Percentiles rank a stretch among this genome's conserved stretches.
Evolutionary conservation across 2,329 filamentous ascomycete species (phyloP).

Genomic region (Aspergillus pseudoviridinutans): DNA sequence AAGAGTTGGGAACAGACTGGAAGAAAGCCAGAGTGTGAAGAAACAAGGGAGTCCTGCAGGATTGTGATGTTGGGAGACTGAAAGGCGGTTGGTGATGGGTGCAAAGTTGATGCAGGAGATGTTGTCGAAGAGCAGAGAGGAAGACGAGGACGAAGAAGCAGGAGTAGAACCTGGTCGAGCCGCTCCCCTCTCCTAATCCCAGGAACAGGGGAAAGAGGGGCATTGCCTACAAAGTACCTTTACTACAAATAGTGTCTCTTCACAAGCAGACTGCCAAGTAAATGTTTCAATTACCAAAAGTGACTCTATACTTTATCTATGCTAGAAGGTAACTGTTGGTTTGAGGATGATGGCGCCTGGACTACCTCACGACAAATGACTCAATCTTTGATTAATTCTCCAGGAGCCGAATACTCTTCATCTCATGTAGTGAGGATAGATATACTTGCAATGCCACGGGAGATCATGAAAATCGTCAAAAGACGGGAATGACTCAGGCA

Average conservation of each 20-base stretch:
- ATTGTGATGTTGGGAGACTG: not conserved
- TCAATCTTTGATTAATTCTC: not conserved
- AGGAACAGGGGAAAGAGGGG: not conserved
- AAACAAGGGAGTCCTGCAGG: not conserved
- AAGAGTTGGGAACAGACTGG: slow-evolving; percentile 2
- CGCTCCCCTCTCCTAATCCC: not conserved
- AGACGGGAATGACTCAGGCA: not conserved
- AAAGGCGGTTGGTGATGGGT: not conserved
- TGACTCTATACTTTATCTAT: not conserved
- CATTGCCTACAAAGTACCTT: not conserved
- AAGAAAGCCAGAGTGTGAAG: slow-evolving; percentile 2
- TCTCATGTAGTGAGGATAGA: not conserved
- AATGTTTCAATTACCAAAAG: too few species aligned
- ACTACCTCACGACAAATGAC: too few species aligned
- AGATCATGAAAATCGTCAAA: not conserved
- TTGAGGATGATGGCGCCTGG: too few species aligned
- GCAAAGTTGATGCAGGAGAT: not conserved
- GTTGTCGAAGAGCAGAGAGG: not conserved
- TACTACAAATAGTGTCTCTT: not conserved
- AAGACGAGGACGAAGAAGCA: not conserved
- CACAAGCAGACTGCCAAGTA: too few species aligned
- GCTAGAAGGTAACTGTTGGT: not conserved
- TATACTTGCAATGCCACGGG: not conserved
- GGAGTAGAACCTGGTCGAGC: not conserved
- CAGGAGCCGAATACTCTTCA: not conserved